Conservation (phyloP, 306 rosid species). For the Clitoria ternatea region DNA sequence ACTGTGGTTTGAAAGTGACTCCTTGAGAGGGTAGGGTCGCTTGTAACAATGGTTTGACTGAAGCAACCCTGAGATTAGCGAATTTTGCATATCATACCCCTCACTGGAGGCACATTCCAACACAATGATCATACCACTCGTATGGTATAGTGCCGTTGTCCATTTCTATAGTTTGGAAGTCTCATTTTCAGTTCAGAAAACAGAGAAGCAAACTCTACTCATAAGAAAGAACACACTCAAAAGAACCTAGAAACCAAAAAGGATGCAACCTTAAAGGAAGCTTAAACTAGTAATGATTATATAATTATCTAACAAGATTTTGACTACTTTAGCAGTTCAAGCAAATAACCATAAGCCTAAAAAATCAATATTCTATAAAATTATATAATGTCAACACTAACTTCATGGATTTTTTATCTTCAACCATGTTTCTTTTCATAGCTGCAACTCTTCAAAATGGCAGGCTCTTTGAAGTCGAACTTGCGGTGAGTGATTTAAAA, state of each 20-base stretch:
- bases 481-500: constrained; percentile 76
- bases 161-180: neutral
- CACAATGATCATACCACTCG: neutral
- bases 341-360: constrained; percentile 32
- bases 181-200: constrained; percentile 21
- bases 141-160: neutral
- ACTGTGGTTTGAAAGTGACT: constrained; percentile 41
- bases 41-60: neutral
- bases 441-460: constrained; percentile 60
- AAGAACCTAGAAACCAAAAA: constrained; percentile 5
- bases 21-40: constrained; percentile 31
- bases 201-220: neutral
- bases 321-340: constrained; percentile 30
- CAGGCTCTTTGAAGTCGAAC: constrained; percentile 93
- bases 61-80: constrained; percentile 26
- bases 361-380: constrained; percentile 19
- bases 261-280: constrained; percentile 2
- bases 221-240: neutral
- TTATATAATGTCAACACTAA: constrained; percentile 41
- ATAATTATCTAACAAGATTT: constrained; percentile 32
- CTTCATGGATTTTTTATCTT: constrained; percentile 32
- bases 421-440: constrained; percentile 28
- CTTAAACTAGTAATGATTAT: neutral
- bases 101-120: neutral
- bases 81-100: constrained; percentile 46